Evolutionary conservation across 1,284 basidiomycete genomes (phyloP), one percentile per base, ranked within the genome.

Genomic region (Exobasidium cylindrosporum): DNA sequence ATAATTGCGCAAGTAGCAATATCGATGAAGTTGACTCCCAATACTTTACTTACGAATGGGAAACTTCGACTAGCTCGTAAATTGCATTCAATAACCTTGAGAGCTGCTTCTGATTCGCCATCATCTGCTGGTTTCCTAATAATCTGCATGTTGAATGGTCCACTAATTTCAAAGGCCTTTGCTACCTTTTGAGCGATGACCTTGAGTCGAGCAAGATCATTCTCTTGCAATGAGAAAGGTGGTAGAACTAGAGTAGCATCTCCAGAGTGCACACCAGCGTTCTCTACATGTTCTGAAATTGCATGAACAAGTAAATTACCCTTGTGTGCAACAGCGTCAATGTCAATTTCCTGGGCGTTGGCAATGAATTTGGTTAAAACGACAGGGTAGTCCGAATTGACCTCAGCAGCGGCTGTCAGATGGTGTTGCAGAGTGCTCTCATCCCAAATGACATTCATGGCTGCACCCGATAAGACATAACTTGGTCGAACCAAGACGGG

Each of bases 251-350:
- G 87, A 0, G 95, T 98, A 17, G 96, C 96, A 79, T 98, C 96
- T 63, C 96, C 96, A 56, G 93, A 97, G 83, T 97, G 88, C 1
- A 98, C 94, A 74, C 95, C 95, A 13, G 95, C 96, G 78, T 98
- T 98, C 83, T 98, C 96, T 77, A 98, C 94, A 81, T 98, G 96
- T 83, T 98, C 95, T n/a, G 95, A 98, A 80, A 97, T 91, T 83
- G 92, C 97, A 82, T 98, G 95, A 93, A 97, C 97, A 80, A 97
- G 85, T 86, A 97, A 88, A 84, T 96, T 92, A 50, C 95, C 95
- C 76, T 94, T 91, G 82, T 90, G 90, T 57, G 96, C 96, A 49
- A 98, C 88, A 28, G 96, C 95, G 79, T 98, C 95, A 92, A 98
- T 97, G 84, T 98, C 96, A 73, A 97, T 98, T 83, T 98, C 96